phyloP scores from a whole-genome alignment of 306 rosid species.

The Herpetospermum pedunculosum region DNA sequence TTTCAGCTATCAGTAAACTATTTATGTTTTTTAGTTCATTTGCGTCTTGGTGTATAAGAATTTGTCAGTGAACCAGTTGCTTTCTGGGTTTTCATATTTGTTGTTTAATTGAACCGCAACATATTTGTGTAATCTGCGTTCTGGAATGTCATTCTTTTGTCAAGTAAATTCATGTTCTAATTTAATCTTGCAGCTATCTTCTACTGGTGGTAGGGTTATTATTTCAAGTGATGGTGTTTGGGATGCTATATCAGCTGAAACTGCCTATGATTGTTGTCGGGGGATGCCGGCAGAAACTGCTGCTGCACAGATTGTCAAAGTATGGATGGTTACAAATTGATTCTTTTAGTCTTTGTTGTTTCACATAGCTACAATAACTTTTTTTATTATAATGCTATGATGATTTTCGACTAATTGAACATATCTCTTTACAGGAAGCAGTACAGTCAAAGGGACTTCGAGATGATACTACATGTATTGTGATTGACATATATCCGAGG shows the following conservation, averaged over 20 bases:
- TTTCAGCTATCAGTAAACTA: neutral
- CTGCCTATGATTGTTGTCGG: conserved; percentile 75
- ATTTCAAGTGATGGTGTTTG: conserved; percentile 98
- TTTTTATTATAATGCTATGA: neutral
- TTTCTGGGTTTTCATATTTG: neutral
- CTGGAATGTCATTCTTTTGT: neutral
- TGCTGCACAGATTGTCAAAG: conserved; percentile 89
- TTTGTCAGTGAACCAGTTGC: neutral
- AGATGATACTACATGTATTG: conserved; percentile 96
- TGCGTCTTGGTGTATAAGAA: neutral
- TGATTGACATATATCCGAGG: conserved; percentile 67
- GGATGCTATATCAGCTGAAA: conserved; percentile 83
- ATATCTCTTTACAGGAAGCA: conserved; percentile 56
- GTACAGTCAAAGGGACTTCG: conserved; percentile 89
- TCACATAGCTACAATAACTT: neutral
- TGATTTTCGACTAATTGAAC: neutral
- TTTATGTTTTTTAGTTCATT: neutral
- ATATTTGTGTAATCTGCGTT: neutral
- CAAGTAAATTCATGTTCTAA: neutral
- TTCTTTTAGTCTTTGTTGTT: neutral
- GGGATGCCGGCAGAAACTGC: conserved; percentile 75
- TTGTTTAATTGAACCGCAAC: neutral
- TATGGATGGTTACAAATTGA: conserved; percentile 21
- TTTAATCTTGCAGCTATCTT: conserved; percentile 54
- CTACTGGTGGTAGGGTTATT: conserved; percentile 89